Percentiles rank a stretch among this genome's conserved stretches.
Evolutionary conservation across 1,284 basidiomycete genomes (phyloP).

Genomic region (Sphaerobolus stellatus): DNA sequence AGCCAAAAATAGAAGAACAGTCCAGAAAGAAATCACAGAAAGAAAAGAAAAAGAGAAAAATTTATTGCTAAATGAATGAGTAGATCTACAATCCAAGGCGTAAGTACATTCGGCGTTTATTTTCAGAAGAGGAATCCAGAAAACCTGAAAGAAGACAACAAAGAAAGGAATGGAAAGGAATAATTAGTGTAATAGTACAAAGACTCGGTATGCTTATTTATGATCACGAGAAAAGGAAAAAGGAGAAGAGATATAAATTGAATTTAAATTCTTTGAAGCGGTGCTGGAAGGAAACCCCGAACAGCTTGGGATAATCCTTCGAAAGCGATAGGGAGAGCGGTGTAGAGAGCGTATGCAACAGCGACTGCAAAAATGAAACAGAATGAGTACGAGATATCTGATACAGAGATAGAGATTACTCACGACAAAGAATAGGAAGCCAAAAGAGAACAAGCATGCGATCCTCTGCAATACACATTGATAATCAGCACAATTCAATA

Average conservation of each 20-base stretch:
- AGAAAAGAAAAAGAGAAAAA: too few relatives aligned
- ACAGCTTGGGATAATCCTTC: conserved; percentile 23
- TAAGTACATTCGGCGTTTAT: too few relatives aligned
- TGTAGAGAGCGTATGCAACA: conserved; percentile 24
- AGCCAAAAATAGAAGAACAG: too few relatives aligned
- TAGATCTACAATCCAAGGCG: too few relatives aligned
- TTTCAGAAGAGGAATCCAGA: neutral
- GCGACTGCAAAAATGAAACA: conserved; percentile 14
- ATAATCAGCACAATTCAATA: conserved; percentile 14
- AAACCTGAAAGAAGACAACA: neutral
- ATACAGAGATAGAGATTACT: conserved; percentile 33
- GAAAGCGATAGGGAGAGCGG: conserved; percentile 40
- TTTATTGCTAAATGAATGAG: too few relatives aligned
- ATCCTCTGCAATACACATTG: conserved; percentile 58
- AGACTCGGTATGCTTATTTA: too few relatives aligned
- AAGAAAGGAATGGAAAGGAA: neutral
- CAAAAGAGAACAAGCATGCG: conserved; percentile 93
- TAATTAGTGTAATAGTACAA: too few relatives aligned
- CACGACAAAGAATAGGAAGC: conserved; percentile 80
- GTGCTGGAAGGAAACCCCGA: conserved; percentile 1
- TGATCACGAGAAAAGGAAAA: neutral
- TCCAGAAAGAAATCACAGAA: too few relatives aligned
- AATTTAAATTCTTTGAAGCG: neutral
- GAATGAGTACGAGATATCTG: neutral
- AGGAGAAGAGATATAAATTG: neutral